A percentile compares a stretch with the other conserved stretches of the same genome.
These are phyloP conservation scores for Fusarium ambrosium DNA, from an alignment of 2,329 filamentous ascomycete species.

Conservation along the genomic window DNA sequence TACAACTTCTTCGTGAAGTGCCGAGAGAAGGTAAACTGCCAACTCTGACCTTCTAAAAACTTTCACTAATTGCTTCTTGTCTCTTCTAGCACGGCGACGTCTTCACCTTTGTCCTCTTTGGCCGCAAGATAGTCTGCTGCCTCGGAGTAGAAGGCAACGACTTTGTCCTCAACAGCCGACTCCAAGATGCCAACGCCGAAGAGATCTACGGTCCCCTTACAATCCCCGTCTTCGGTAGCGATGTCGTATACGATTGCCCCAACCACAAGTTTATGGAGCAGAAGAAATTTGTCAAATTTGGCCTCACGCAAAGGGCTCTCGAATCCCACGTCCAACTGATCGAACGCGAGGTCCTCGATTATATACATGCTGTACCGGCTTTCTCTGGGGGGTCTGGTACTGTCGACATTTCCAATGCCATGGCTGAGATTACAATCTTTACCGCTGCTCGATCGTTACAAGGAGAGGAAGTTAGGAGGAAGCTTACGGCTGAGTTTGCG, in stretches of 20 bases:
- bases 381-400: slow-evolving; percentile 73
- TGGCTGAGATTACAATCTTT: slow-evolving; percentile 85
- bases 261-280: slow-evolving; percentile 91
- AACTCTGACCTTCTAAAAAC: fast-evolving
- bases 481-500: slow-evolving; percentile 79
- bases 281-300: slow-evolving; percentile 85
- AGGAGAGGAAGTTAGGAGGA: slow-evolving; percentile 80
- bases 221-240: slow-evolving; percentile 76
- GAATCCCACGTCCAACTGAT: slow-evolving; percentile 78
- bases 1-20: slow-evolving; percentile 75
- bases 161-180: slow-evolving; percentile 68
- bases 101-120: slow-evolving; percentile 68
- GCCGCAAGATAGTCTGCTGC: slow-evolving; percentile 64
- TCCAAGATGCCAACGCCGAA: slow-evolving; percentile 66
- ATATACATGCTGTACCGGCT: slow-evolving; percentile 67
- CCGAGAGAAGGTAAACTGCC: slow-evolving; percentile 70
- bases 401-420: slow-evolving; percentile 73
- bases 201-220: slow-evolving; percentile 66
- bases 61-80: not conserved
- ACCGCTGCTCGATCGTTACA: slow-evolving; percentile 83
- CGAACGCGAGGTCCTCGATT: slow-evolving; percentile 75
- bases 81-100: slow-evolving; percentile 62
- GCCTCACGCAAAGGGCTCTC: slow-evolving; percentile 75
- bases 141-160: slow-evolving; percentile 67
- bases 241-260: slow-evolving; percentile 87